phyloP scores from a whole-genome alignment of 306 rosid genomes.

The Medicago arabica region DNA sequence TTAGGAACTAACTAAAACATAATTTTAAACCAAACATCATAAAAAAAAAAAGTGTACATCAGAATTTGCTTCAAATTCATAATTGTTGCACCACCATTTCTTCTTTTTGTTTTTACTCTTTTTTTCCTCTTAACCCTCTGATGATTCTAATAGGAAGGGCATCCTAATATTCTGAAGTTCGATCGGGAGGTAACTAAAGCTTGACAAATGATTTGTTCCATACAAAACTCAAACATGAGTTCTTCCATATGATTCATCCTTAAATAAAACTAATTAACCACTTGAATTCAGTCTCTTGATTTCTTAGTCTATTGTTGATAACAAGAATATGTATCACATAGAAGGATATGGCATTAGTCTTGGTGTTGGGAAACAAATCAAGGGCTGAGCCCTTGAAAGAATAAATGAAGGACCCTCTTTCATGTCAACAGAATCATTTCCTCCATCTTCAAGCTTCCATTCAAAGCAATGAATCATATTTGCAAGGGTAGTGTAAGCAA shows the following conservation, averaged over 20 bases:
- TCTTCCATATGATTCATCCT: too few relatives aligned
- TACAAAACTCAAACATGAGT: too few relatives aligned
- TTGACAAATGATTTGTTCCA: too few relatives aligned
- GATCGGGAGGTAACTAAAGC: too few relatives aligned
- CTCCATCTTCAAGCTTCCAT: conserved; percentile 51
- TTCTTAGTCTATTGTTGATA: neutral
- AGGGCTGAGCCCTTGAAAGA: conserved; percentile 64
- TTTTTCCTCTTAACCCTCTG: too few relatives aligned
- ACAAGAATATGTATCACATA: neutral
- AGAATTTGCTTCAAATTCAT: neutral
- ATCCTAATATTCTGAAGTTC: too few relatives aligned
- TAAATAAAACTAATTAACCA: too few relatives aligned
- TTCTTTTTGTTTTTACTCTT: neutral
- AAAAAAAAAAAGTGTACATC: neutral
- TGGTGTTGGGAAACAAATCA: conserved; percentile 52
- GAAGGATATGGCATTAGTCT: conserved; percentile 49
- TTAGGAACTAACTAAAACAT: neutral
- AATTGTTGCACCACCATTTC: neutral
- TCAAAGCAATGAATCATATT: conserved; percentile 79
- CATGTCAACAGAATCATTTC: conserved; percentile 53
- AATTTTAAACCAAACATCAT: neutral
- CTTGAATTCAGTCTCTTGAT: too few relatives aligned
- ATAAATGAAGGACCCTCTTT: conserved; percentile 59
- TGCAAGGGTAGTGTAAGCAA: conserved; percentile 62
- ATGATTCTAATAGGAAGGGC: too few relatives aligned